Evolutionary conservation across 2,329 filamentous ascomycete species (phyloP), one percentile per base, ranked within the genome.

Genomic region (Fusarium incarnatum): DNA sequence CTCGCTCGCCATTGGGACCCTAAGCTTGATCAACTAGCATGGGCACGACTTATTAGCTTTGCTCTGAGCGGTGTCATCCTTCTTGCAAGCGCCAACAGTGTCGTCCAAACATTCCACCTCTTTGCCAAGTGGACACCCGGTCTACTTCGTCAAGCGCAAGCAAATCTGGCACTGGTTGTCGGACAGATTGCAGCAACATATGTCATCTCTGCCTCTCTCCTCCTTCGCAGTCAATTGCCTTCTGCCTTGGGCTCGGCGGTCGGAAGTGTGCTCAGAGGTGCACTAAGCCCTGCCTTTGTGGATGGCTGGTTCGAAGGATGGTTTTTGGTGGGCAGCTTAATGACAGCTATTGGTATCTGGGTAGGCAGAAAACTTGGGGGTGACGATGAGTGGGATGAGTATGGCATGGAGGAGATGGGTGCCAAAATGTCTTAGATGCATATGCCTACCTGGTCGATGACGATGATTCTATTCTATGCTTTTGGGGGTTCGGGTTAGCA

Each of bases 261-360:
- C 6, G 90, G 89, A 5, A 92, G 94, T 70, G 92, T 92, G 2
- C 81, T 97, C 30, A 90, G 92, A 45, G 92, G 92, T 22, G 92
- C 93, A 18, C 83, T 97, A 90, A 78, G 81, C 56, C 85, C 85
- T 6, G 79, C 78, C 12, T 87, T 88, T 67, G 85, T 86, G 37
- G 83, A 97, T 75, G 85, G 88, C 30, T 97, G 94, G 94, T 97
- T 97, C 73, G 94, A 97, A 78, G 90, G 89, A 10, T 95, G 93
- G 90, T 97, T 97, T 78, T 79, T 97, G 59, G 77, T 89, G 5
- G 91, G 91, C 8, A 91, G 90, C 67, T 81, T 84, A 1, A 76
- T 86, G 15, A 96, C 93, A 2, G 89, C 86, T 2, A 76, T 87
- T n/a, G 93, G 92, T 0, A 89, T 97, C 23, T 92, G 91, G 85